Evolutionary conservation across 805 yeast genomes (phyloP).

Genomic region (Candida maris): DNA sequence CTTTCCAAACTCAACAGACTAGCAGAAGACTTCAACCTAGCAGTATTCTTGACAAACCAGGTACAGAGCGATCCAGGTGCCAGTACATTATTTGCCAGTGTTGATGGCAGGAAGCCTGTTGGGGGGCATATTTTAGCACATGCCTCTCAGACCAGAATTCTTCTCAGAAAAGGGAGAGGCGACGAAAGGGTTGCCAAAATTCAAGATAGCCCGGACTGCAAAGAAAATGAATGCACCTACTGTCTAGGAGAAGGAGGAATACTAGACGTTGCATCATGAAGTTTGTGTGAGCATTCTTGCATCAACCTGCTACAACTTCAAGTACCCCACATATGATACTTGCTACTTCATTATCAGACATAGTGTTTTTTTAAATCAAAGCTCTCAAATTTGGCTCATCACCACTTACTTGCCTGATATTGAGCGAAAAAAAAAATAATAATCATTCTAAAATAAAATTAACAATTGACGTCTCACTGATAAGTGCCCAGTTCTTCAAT

Average conservation of each 20-base stretch:
- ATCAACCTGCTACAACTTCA: no score
- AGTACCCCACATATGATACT: no score
- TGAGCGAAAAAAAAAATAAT: no score
- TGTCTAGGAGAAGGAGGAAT: constrained; percentile 50
- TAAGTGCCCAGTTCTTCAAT: no score
- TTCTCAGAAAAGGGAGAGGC: constrained; percentile 70
- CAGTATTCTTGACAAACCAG: constrained; percentile 72
- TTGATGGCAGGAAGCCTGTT: constrained; percentile 80
- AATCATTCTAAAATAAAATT: no score
- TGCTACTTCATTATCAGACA: no score
- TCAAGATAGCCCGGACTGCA: constrained; percentile 79
- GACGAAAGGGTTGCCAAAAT: constrained; percentile 78
- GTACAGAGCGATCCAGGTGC: constrained; percentile 87
- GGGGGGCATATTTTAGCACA: constrained; percentile 84
- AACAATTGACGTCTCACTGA: no score
- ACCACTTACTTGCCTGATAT: no score
- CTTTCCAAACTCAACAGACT: constrained; percentile 50
- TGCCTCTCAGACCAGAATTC: constrained; percentile 73
- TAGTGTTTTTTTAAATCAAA: no score
- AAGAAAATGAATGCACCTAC: constrained; percentile 75
- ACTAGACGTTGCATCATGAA: constrained; percentile 11
- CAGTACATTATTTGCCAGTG: constrained; percentile 70
- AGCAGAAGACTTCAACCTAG: constrained; percentile 76
- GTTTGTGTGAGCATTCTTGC: no score
- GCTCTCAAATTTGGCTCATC: no score